Conservation (phyloP, 768 basidiomycete species). For the Podaxis sp. region DNA sequence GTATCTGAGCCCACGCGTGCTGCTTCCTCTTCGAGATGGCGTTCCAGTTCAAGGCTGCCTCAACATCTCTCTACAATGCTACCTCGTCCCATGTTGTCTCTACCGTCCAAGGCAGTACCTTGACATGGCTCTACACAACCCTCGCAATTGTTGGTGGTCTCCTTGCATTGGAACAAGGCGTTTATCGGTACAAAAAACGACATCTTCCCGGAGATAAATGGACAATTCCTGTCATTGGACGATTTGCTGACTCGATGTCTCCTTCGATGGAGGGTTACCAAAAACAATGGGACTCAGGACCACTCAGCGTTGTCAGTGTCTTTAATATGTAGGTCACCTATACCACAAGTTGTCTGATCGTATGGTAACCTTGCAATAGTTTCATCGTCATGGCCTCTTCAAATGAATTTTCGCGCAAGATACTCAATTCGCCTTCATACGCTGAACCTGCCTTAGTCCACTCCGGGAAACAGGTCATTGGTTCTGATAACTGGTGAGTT, state of each 20-base stretch:
- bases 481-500: slow-evolving; percentile 79
- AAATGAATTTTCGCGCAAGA: slow-evolving; percentile 90
- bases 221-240: slow-evolving; percentile 98
- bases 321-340: slow-evolving; percentile 84
- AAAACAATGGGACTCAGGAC: slow-evolving; percentile 87
- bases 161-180: slow-evolving; percentile 79
- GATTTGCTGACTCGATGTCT: slow-evolving; percentile 88
- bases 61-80: slow-evolving; percentile 40
- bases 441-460: slow-evolving; percentile 94
- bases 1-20: slow-evolving; percentile 1
- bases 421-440: slow-evolving; percentile 88
- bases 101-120: slow-evolving; percentile 26
- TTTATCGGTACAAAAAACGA: slow-evolving; percentile 87
- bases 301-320: slow-evolving; percentile 85
- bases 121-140: slow-evolving; percentile 67
- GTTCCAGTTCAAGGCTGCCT: slow-evolving; percentile 20
- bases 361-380: slow-evolving; percentile 35
- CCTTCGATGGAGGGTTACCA: slow-evolving; percentile 92
- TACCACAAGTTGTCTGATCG: neutral
- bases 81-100: slow-evolving; percentile 44
- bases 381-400: slow-evolving; percentile 98
- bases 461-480: slow-evolving; percentile 83
- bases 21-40: slow-evolving; percentile 28
- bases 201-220: slow-evolving; percentile 83
- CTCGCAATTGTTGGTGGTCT: slow-evolving; percentile 64